These are phyloP conservation scores for Clarireedia hainanense DNA, from an alignment of 2,329 filamentous ascomycete species.

Conservation along the genomic window DNA sequence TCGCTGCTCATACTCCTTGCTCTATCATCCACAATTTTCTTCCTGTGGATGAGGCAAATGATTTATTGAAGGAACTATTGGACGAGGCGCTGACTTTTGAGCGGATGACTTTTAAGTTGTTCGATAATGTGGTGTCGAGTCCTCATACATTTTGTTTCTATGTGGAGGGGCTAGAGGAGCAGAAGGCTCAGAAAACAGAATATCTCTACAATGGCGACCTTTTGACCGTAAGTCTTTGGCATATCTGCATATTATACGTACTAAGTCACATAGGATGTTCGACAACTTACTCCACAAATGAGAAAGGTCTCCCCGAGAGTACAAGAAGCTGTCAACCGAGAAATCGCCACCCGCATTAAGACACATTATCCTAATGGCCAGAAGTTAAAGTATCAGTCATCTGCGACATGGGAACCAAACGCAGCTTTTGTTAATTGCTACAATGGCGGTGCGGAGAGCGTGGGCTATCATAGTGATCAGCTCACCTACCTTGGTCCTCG, in stretches of 20 bases:
- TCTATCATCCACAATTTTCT: constrained; percentile 91
- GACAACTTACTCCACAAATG: constrained; percentile 68
- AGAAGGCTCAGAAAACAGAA: constrained; percentile 62
- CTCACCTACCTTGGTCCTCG: constrained; percentile 87
- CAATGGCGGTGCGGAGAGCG: constrained; percentile 67
- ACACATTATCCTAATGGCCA: constrained; percentile 58
- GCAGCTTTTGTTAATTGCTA: constrained; percentile 96
- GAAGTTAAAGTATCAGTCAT: constrained; percentile 72
- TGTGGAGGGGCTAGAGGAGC: constrained; percentile 65
- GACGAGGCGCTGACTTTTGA: constrained; percentile 64
- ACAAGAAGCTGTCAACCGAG: constrained; percentile 65
- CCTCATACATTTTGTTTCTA: constrained; percentile 82
- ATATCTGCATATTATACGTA: neutral
- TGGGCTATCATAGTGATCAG: constrained; percentile 90
- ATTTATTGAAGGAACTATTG: constrained; percentile 67
- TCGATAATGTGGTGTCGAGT: constrained; percentile 77
- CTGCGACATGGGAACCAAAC: constrained; percentile 71
- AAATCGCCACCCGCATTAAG: constrained; percentile 64
- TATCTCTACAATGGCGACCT: constrained; percentile 80
- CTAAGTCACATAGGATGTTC: constrained; percentile 51
- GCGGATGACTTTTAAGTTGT: constrained; percentile 71
- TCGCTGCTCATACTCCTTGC: constrained; percentile 79
- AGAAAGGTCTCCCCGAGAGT: constrained; percentile 61
- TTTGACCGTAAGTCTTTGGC: constrained; percentile 43
- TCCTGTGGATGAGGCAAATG: constrained; percentile 60